Percentiles rank a stretch among this genome's conserved stretches.
These are phyloP conservation scores for Phialocephala sp. DNA, from an alignment of 2,329 filamentous ascomycete genomes.

Conservation along the genomic window DNA sequence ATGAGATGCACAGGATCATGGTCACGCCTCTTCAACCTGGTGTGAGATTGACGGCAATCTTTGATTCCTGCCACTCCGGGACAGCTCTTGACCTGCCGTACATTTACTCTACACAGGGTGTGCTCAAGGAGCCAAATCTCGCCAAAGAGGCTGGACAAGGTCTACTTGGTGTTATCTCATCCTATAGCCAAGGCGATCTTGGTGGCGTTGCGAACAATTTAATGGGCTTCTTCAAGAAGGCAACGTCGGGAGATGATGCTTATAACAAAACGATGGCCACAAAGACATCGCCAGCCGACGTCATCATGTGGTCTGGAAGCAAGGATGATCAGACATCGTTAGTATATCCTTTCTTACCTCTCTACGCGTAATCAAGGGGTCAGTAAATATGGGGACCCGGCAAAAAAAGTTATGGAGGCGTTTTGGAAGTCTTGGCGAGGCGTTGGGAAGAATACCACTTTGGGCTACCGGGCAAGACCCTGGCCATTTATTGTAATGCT, in stretches of 20 bases:
- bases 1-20: slow-evolving; percentile 81
- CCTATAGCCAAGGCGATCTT: slow-evolving; percentile 78
- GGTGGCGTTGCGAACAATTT: slow-evolving; percentile 79
- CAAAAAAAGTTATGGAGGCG: slow-evolving; percentile 60
- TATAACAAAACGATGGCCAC: slow-evolving; percentile 83
- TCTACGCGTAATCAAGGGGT: slow-evolving; percentile 66
- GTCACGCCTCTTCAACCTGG: slow-evolving; percentile 80
- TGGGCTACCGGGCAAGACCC: slow-evolving; percentile 30
- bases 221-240: slow-evolving; percentile 88
- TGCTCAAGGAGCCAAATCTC: slow-evolving; percentile 71
- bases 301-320: slow-evolving; percentile 97
- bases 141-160: slow-evolving; percentile 72
- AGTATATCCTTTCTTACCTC: slow-evolving; percentile 50
- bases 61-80: slow-evolving; percentile 72
- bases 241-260: slow-evolving; percentile 76
- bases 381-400: slow-evolving; percentile 62
- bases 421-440: slow-evolving; percentile 47
- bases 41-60: slow-evolving; percentile 77
- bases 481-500: slow-evolving; percentile 25
- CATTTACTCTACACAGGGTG: slow-evolving; percentile 71
- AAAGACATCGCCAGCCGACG: slow-evolving; percentile 92
- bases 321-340: slow-evolving; percentile 95
- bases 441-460: slow-evolving; percentile 35
- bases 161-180: slow-evolving; percentile 65
- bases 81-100: slow-evolving; percentile 71